Evolutionary conservation across 768 basidiomycete species (phyloP).

Genomic region (Roridomyces roridus): DNA sequence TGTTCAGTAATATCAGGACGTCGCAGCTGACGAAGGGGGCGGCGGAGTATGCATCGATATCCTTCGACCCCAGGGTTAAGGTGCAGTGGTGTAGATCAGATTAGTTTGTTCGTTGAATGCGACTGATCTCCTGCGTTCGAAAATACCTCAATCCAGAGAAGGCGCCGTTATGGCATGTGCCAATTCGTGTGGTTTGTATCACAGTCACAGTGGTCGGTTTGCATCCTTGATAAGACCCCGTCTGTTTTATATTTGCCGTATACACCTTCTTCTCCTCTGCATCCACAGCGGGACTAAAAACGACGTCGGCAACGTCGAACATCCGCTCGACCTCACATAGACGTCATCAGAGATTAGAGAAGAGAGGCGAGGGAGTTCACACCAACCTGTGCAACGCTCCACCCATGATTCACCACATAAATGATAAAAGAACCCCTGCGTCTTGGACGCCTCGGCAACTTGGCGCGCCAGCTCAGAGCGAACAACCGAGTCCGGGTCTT

Average conservation of each 20-base stretch:
- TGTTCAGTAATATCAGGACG: too few species aligned
- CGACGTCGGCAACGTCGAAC: slow-evolving; percentile 55
- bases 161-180: too few species aligned
- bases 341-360: not conserved
- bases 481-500: slow-evolving; percentile 42
- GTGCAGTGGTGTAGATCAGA: too few species aligned
- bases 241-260: slow-evolving; percentile 43
- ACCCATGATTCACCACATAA: slow-evolving; percentile 58
- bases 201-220: too few species aligned
- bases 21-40: too few species aligned
- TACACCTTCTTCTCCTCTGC: slow-evolving; percentile 51
- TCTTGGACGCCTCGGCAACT: slow-evolving; percentile 51
- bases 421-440: slow-evolving; percentile 54
- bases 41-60: too few species aligned
- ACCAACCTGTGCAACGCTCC: slow-evolving; percentile 45
- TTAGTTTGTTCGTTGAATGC: too few species aligned
- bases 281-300: slow-evolving; percentile 46
- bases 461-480: slow-evolving; percentile 44
- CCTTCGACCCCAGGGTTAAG: too few species aligned
- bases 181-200: too few species aligned
- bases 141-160: too few species aligned
- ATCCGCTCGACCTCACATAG: slow-evolving; percentile 47
- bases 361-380: too few species aligned
- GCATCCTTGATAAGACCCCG: slow-evolving; percentile 61
- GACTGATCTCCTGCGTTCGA: too few species aligned